Base-by-base conservation (phyloP, 108 stramenopile species). In the Cyclotella choctawhatcheeana region DNA sequence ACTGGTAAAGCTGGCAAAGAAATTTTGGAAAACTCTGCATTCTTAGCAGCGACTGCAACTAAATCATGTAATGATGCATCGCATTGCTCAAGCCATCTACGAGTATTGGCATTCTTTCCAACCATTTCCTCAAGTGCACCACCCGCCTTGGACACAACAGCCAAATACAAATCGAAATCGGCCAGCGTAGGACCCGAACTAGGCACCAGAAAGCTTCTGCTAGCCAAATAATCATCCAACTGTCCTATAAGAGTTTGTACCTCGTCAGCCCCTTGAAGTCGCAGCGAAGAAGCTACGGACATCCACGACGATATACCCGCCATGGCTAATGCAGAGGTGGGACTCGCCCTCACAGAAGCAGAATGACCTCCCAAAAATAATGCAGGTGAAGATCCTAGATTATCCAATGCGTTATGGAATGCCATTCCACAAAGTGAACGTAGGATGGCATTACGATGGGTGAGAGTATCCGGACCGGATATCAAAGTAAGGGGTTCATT, bases 291-390 rank as follows among this genome's bases (percentile, higher is more conserved):
- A 1, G 89, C 92, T 16, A 91, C 76, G 35, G 83, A 83, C 90
- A 91, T 90, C 90, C 90, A 94, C 44, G 78, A 82, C 31, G 86
- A 77, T 25, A 91, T 74, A n/a, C 78, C 79, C 7, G 90, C 87
- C 73, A 90, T 54, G 21, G 87, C 88, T 55, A 88, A 54, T 40
- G 85, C 81, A 4, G 86, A 77, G 32, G 26, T 29, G 45, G 87
- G 82, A n/a, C 86, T 87, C 17, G 81, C 74, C 13, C 79, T 71
- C 3, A 37, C 60, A 22, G 76, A 61, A 22, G 77, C 69, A 0
- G 85, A 73, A 58, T 88, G 83, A 0, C 92, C 92, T 50, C 92
- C 92, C 63, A 89, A 53, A 14, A 91, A 64, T 16, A 76, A 69
- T 21, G 68, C 50, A 2, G 87, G 87, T 29, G 79, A 58, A 6